phyloP scores from a whole-genome alignment of 139 green algal species.

The Zygnema cylindricum region DNA sequence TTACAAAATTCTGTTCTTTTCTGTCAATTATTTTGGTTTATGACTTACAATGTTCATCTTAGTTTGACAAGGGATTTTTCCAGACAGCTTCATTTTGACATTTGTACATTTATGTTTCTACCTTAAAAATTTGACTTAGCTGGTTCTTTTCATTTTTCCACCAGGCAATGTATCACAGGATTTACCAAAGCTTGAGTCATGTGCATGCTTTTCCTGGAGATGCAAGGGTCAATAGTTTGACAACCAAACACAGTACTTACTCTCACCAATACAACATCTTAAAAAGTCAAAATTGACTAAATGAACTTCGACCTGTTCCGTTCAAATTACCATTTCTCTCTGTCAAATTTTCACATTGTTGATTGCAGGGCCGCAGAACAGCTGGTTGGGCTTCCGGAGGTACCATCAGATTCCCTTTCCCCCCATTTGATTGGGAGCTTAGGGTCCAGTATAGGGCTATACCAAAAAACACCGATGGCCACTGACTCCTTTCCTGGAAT shows the following conservation, averaged over 20 bases:
- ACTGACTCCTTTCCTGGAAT: neutral
- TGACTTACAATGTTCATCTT: neutral
- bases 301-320: no score
- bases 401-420: neutral
- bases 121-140: constrained; percentile 7
- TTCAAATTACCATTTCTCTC: no score
- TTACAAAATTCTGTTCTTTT: no score
- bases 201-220: no score
- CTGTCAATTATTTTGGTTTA: neutral
- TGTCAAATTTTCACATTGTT: no score
- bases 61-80: neutral
- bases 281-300: no score
- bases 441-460: constrained; percentile 13
- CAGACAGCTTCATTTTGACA: neutral
- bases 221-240: no score
- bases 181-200: no score
- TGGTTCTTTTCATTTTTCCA: neutral
- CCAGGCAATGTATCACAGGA: neutral
- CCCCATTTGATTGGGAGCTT: neutral
- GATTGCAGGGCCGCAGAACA: constrained; percentile 56
- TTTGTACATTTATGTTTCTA: no score
- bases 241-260: no score
- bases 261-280: no score
- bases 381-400: constrained; percentile 47
- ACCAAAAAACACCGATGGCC: neutral